Evolutionary conservation across 352 stramenopile species (phyloP).

Genomic region (Pythium aquatile): DNA sequence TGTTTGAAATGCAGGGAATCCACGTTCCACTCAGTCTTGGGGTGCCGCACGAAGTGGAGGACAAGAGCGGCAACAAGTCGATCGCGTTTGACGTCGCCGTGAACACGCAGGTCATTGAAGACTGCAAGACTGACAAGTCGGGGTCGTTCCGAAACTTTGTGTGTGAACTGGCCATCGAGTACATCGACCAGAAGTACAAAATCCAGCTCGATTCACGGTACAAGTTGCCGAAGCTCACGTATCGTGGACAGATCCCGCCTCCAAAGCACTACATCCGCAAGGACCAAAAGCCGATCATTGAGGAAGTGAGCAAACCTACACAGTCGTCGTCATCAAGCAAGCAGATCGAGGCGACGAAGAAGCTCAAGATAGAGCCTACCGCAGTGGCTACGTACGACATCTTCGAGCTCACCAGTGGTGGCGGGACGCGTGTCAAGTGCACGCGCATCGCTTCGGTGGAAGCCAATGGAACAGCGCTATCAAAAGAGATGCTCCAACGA

Average conservation of each 20-base stretch:
- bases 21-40: conserved; percentile 74
- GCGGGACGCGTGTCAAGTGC: conserved; percentile 24
- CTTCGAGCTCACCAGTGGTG: conserved; percentile 30
- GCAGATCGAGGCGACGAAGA: conserved; percentile 16
- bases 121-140: conserved; percentile 62
- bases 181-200: conserved; percentile 86
- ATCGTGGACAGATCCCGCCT: conserved; percentile 59
- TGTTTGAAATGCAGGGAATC: conserved; percentile 41
- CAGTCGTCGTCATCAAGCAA: conserved; percentile 3
- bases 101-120: conserved; percentile 69
- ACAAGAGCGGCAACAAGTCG: conserved; percentile 60
- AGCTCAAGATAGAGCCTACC: background rate
- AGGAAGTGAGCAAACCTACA: conserved; percentile 44
- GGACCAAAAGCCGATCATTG: conserved; percentile 60
- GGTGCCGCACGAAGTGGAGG: conserved; percentile 66
- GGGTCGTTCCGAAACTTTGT: conserved; percentile 81
- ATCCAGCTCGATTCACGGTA: conserved; percentile 72
- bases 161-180: conserved; percentile 77
- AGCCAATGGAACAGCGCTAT: conserved; percentile 42
- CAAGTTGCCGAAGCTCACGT: conserved; percentile 71
- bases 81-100: conserved; percentile 79
- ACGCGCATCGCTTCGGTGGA: conserved; percentile 33
- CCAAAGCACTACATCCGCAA: conserved; percentile 83
- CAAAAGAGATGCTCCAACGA: conserved; percentile 37
- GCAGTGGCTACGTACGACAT: conserved; percentile 34